phyloP scores from a whole-genome alignment of 345 rosid genomes.

The Fremontodendron californicum region DNA sequence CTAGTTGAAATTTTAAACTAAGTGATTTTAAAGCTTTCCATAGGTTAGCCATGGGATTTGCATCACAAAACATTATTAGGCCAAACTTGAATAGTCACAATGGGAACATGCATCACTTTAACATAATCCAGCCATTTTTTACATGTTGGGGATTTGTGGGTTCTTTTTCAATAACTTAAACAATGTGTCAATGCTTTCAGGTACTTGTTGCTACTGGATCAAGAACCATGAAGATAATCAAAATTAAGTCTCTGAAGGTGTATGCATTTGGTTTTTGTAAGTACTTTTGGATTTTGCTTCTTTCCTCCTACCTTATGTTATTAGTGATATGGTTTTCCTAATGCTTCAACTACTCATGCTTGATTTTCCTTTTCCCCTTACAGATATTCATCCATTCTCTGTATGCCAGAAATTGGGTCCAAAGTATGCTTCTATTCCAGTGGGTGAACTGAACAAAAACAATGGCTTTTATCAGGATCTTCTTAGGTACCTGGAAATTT shows the following conservation, averaged over 20 bases:
- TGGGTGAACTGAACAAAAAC: constrained; percentile 45
- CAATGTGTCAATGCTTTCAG: constrained; percentile 33
- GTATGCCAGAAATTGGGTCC: constrained; percentile 75
- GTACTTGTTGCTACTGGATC: constrained; percentile 97
- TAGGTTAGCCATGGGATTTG: neutral
- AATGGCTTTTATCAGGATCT: constrained; percentile 73
- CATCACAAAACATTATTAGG: constrained; percentile 11
- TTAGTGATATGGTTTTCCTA: neutral
- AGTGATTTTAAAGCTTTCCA: neutral
- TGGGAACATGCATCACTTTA: constrained; percentile 24
- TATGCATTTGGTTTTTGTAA: constrained; percentile 95
- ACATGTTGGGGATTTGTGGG: neutral
- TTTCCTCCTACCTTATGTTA: neutral
- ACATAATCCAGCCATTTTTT: neutral
- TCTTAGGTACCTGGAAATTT: constrained; percentile 55
- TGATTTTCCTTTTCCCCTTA: constrained; percentile 14
- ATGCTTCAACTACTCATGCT: constrained; percentile 10
- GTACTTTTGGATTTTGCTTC: constrained; percentile 35
- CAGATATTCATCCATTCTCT: constrained; percentile 78
- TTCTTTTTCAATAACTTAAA: neutral
- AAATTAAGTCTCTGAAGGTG: constrained; percentile 69
- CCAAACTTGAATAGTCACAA: neutral
- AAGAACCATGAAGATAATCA: constrained; percentile 75
- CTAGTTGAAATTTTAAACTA: neutral
- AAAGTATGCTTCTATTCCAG: constrained; percentile 65